Evolutionary conservation across 2,329 filamentous ascomycete genomes (phyloP).

Genomic region (Xylariaceae sp.): DNA sequence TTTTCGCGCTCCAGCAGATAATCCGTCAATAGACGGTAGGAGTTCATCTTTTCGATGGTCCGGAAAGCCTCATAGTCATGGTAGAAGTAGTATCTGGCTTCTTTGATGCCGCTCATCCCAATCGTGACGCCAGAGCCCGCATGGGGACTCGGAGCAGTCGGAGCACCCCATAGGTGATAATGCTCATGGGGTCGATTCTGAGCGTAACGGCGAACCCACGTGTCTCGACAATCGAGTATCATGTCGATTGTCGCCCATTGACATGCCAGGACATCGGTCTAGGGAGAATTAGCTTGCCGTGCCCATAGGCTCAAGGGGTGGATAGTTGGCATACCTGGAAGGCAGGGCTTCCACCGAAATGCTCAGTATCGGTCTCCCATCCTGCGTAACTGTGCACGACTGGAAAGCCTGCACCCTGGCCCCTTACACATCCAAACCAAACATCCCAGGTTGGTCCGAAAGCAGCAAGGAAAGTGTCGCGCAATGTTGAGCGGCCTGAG

Average conservation of each 20-base stretch:
- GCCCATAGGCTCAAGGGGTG: background rate
- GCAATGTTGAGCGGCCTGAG: constrained; percentile 35
- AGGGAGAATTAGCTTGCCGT: background rate
- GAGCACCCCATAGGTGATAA: constrained; percentile 25
- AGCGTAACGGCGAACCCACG: constrained; percentile 41
- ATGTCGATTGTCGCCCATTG: constrained; percentile 43
- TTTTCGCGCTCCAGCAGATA: constrained; percentile 2
- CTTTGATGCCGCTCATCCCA: constrained; percentile 4
- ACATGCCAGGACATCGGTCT: constrained; percentile 42
- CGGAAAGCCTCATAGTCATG: constrained; percentile 27
- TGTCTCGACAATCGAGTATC: constrained; percentile 44
- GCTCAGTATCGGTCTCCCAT: constrained; percentile 31
- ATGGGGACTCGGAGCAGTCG: constrained; percentile 19
- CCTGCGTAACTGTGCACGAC: constrained; percentile 19
- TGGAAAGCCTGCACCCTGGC: constrained; percentile 15
- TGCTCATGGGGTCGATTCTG: constrained; percentile 34
- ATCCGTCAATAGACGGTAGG: constrained; percentile 15
- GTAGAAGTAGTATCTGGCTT: constrained; percentile 22
- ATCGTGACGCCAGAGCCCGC: constrained; percentile 11
- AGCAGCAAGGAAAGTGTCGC: constrained; percentile 33
- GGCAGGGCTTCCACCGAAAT: constrained; percentile 35
- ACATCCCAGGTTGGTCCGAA: constrained; percentile 40
- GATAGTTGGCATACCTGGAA: constrained; percentile 39
- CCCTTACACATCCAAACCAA: constrained; percentile 33
- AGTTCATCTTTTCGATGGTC: constrained; percentile 6